Percentiles rank a stretch among this genome's conserved stretches.
Conservation (phyloP, 495 filamentous ascomycete species). For the Rhypophila decipiens region DNA sequence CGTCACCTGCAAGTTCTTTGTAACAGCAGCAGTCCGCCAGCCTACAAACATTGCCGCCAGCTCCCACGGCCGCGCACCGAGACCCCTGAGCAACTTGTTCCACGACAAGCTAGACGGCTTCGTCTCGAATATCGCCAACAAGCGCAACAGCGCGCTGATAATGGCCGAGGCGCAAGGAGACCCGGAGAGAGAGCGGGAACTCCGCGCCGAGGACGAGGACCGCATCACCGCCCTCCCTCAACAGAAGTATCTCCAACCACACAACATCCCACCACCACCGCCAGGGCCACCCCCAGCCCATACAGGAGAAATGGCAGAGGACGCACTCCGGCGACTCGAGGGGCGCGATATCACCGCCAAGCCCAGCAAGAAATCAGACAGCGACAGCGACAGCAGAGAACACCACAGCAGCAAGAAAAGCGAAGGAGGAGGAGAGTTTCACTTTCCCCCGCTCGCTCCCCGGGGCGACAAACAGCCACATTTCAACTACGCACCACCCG, state of each 20-base stretch:
- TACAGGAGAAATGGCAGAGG: slow-evolving; percentile 29
- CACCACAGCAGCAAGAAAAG: slow-evolving; percentile 28
- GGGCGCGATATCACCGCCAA: slow-evolving; percentile 24
- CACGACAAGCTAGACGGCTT: slow-evolving; percentile 81
- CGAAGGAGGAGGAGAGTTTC: slow-evolving; percentile 42
- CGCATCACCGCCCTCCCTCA: slow-evolving; percentile 73
- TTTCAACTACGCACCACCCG: slow-evolving; percentile 47
- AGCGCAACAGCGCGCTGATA: slow-evolving; percentile 75
- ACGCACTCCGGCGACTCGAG: slow-evolving; percentile 38
- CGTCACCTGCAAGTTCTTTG: slow-evolving; percentile 89
- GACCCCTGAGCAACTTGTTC: slow-evolving; percentile 61
- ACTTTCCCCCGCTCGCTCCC: slow-evolving; percentile 45
- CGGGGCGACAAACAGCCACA: slow-evolving; percentile 34
- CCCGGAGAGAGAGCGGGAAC: slow-evolving; percentile 65
- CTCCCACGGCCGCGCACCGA: slow-evolving; percentile 42
- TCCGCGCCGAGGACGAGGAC: slow-evolving; percentile 82
- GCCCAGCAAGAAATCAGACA: slow-evolving; percentile 9
- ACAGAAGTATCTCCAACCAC: slow-evolving; percentile 49
- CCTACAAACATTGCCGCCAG: slow-evolving; percentile 16
- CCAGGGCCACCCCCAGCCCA: slow-evolving; percentile 38
- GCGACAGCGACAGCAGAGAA: slow-evolving; percentile 7
- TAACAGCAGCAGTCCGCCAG: slow-evolving; percentile 65
- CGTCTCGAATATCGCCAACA: slow-evolving; percentile 71
- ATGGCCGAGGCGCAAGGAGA: slow-evolving; percentile 76
- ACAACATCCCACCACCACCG: slow-evolving; percentile 35